These are phyloP conservation scores for Microbotryum scabiosae DNA, from an alignment of 1,284 basidiomycete species.

Conservation along the genomic window DNA sequence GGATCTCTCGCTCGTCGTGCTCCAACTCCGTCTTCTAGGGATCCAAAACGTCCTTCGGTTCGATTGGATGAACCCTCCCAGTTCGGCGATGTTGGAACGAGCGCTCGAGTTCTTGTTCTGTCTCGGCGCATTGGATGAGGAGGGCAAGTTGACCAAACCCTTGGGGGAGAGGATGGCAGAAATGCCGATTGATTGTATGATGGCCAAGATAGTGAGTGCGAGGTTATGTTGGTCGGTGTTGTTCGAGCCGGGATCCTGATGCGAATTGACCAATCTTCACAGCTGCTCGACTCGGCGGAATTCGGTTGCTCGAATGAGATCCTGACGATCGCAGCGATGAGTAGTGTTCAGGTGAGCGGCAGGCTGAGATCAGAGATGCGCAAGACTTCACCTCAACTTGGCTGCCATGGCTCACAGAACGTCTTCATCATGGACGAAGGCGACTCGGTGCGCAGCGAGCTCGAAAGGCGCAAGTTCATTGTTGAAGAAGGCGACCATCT, in stretches of 20 bases:
- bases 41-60: conserved; percentile 82
- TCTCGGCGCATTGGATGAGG: conserved; percentile 47
- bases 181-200: conserved; percentile 50
- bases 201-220: conserved; percentile 48
- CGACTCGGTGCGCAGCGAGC: conserved; percentile 71
- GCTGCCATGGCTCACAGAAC: conserved; percentile 49
- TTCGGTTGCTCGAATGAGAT: conserved; percentile 86
- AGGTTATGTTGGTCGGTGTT: background rate
- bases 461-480: conserved; percentile 88
- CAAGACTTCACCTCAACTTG: background rate
- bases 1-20: conserved; percentile 76
- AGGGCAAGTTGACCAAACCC: conserved; percentile 45
- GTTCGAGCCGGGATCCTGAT: background rate
- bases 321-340: conserved; percentile 91
- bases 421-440: conserved; percentile 80
- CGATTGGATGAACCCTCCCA: conserved; percentile 83
- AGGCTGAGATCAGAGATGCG: background rate
- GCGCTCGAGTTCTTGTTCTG: conserved; percentile 59
- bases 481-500: conserved; percentile 96
- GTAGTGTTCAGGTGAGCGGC: conserved; percentile 62
- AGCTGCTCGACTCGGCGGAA: conserved; percentile 78
- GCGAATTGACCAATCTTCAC: background rate
- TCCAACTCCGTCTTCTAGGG: conserved; percentile 88
- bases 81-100: conserved; percentile 71
- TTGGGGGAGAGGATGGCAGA: conserved; percentile 51